Percentiles rank a stretch among this genome's conserved stretches.
These are phyloP conservation scores for Linderniella brevidens DNA, from an alignment of 257 asterid species.

Conservation along the genomic window DNA sequence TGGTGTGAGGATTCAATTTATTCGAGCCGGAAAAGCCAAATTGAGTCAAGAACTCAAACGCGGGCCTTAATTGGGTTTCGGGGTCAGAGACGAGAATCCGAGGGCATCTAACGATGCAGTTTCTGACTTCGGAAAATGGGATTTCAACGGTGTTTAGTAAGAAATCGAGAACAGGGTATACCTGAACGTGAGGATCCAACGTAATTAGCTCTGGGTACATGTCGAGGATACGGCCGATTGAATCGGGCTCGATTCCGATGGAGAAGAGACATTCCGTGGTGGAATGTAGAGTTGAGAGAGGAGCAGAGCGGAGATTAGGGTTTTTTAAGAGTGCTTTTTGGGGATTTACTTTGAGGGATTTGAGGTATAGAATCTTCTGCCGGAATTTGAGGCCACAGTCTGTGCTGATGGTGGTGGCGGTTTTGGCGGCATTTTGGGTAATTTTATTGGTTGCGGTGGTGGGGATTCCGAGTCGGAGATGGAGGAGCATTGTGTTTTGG, in stretches of 20 bases:
- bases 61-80: slow-evolving; percentile 45
- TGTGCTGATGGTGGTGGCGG: slow-evolving; percentile 11
- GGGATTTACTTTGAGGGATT: slow-evolving; percentile 31
- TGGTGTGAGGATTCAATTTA: slow-evolving; percentile 42
- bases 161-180: slow-evolving; percentile 61
- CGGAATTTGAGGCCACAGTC: slow-evolving; percentile 56
- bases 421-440: slow-evolving; percentile 3
- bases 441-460: slow-evolving; percentile 9
- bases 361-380: slow-evolving; percentile 39
- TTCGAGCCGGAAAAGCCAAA: slow-evolving; percentile 52
- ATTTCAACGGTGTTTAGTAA: slow-evolving; percentile 37
- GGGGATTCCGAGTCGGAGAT: slow-evolving; percentile 23
- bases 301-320: slow-evolving; percentile 54
- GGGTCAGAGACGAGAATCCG: slow-evolving; percentile 36
- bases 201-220: slow-evolving; percentile 74
- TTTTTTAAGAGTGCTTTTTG: slow-evolving; percentile 45
- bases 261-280: slow-evolving; percentile 49
- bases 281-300: slow-evolving; percentile 43
- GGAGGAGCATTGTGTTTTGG: no score
- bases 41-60: slow-evolving; percentile 34
- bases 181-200: slow-evolving; percentile 40
- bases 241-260: slow-evolving; percentile 46
- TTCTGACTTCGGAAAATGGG: slow-evolving; percentile 39
- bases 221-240: slow-evolving; percentile 58
- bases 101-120: slow-evolving; percentile 54